A percentile compares a stretch with the other conserved stretches of the same genome.
These are phyloP conservation scores for Cenchrus fungigraminus DNA, from an alignment of 176 grass and related monocot genomes.

Conservation along the genomic window DNA sequence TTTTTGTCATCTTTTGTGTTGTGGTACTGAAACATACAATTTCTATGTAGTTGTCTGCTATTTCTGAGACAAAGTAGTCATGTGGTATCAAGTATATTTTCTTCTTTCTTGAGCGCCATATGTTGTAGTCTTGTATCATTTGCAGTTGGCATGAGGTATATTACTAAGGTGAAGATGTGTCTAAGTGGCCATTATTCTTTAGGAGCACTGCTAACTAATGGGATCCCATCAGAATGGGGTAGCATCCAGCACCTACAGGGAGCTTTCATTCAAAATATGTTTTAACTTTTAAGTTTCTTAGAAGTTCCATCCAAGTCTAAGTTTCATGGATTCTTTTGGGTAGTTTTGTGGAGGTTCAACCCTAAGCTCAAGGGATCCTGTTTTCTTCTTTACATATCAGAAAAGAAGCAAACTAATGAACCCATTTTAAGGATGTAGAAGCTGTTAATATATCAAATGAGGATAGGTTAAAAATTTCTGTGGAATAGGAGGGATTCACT, in stretches of 20 bases:
- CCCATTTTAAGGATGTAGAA: not conserved
- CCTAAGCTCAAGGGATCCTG: not conserved
- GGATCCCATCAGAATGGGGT: not conserved
- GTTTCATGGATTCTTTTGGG: not conserved
- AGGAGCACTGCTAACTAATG: not conserved
- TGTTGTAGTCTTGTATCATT: slow-evolving; percentile 6
- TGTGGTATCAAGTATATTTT: slow-evolving; percentile 13
- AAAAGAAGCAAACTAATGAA: not conserved
- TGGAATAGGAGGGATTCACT: not conserved
- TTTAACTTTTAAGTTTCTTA: not conserved
- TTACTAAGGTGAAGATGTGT: slow-evolving; percentile 22
- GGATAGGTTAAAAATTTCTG: slow-evolving; percentile 13
- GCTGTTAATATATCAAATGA: not conserved
- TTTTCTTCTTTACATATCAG: not conserved
- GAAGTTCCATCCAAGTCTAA: not conserved
- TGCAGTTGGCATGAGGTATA: slow-evolving; percentile 2
- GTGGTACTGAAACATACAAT: not conserved
- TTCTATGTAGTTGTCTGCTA: slow-evolving; percentile 15
- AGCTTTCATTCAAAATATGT: not conserved
- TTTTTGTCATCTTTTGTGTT: not conserved
- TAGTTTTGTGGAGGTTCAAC: not conserved
- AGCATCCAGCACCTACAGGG: not conserved
- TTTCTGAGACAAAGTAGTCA: not conserved
- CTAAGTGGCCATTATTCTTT: slow-evolving; percentile 2
- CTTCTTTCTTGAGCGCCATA: slow-evolving; percentile 26